These are phyloP conservation scores for Suhomyces wounanorum DNA, from an alignment of 1,139 yeast genomes.

Conservation along the genomic window DNA sequence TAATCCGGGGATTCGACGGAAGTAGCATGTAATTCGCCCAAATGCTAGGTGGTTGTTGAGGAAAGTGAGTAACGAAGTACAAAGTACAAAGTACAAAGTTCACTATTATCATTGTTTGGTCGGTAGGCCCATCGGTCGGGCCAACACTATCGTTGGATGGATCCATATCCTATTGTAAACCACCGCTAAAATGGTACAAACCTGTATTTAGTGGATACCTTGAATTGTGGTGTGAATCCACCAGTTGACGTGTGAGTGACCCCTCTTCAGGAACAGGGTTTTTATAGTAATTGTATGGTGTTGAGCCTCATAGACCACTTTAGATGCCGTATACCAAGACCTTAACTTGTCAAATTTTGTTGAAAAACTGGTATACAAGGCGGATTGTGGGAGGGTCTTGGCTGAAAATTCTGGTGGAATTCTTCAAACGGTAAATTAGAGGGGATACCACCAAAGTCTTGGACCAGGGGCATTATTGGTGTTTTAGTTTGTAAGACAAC, in stretches of 20 bases:
- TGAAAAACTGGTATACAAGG: too few relatives aligned
- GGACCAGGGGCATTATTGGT: neutral
- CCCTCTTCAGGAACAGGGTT: neutral
- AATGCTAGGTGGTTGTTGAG: too few relatives aligned
- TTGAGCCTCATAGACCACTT: neutral
- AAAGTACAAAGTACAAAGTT: too few relatives aligned
- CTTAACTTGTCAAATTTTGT: too few relatives aligned
- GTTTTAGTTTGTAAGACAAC: neutral
- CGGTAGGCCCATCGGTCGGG: too few relatives aligned
- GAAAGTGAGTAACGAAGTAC: too few relatives aligned
- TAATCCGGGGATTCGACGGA: neutral
- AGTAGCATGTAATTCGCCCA: too few relatives aligned
- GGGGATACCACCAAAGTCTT: neutral
- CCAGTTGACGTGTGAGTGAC: neutral
- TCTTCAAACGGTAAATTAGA: neutral
- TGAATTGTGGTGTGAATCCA: neutral
- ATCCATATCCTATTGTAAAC: too few relatives aligned
- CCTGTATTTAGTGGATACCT: too few relatives aligned
- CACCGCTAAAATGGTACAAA: too few relatives aligned
- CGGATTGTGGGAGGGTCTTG: neutral
- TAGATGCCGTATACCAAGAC: neutral
- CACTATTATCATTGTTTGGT: too few relatives aligned
- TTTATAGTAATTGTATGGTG: neutral
- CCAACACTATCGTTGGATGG: too few relatives aligned
- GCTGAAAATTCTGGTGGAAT: neutral